Base-by-base conservation (phyloP, 352 stramenopile genomes). In the Phytophthora pistaciae region DNA sequence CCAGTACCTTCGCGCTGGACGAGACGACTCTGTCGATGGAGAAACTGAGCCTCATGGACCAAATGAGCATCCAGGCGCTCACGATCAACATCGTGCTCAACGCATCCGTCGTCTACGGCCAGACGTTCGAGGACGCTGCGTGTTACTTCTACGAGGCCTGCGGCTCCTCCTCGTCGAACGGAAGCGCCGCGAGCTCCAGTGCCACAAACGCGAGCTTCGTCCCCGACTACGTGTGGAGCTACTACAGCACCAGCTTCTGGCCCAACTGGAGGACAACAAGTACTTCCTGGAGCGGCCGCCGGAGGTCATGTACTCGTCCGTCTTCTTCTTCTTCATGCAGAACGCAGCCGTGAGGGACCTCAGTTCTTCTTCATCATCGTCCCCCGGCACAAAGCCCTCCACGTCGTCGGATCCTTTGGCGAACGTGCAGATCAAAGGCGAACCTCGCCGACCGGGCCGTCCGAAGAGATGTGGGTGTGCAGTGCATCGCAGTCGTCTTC, bases 281-380 rank as follows among this genome's bases (percentile, higher is more conserved):
- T 88, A 81, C 49, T 77, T 68, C 42, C 23, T 88, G 7, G 69
- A 85, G 25, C 50, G 56, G 0, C 77, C 80, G 1, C 46, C 84
- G 27, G 77, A 85, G n/a, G 50, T 75, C 25, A 79, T 88, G 77
- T 84, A 85, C 68, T 77, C 72, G 23, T 82, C 80, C 5, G 53
- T 66, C 27, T 79, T 88, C 63, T 88, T 78, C 63, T 84, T 72
- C 55, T 68, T 88, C 20, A 76, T 85, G 60, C 55, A 77, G 33
- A 59, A 79, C 16, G 77, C 66, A n/a, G 75, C 62, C 0, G 77
- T 85, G 27, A 79, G 67, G 27, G 65, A 80, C 29, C 55, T 80
- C 31, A n/a, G n/a, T n/a, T 36, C 31, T 3, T 33, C 29, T 0
- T 69, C 65, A 9, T 67, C 57, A 1, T 68, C 60, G 3, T 70